A percentile compares a stretch with the other conserved stretches of the same genome.
Conservation (phyloP, 2,329 filamentous ascomycete species). For the Penicillium verrucosum region DNA sequence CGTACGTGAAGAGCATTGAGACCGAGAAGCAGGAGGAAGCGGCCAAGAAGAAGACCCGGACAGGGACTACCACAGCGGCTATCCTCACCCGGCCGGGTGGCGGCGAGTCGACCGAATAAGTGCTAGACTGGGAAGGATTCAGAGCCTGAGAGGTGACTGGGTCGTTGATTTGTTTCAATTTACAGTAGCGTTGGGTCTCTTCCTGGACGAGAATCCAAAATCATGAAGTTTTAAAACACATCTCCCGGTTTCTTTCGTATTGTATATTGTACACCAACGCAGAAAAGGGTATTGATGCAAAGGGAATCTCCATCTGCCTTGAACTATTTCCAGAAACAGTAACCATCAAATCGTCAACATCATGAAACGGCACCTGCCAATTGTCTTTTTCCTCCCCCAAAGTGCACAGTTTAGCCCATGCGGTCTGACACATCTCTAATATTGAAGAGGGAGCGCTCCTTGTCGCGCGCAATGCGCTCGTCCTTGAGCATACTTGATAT, state of each 20-base stretch:
- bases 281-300: constrained; percentile 19
- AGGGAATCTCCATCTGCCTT: constrained; percentile 7
- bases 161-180: constrained; percentile 22
- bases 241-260: constrained; percentile 5
- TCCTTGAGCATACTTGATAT: constrained; percentile 76
- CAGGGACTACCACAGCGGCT: constrained; percentile 53
- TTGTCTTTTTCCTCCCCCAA: background rate
- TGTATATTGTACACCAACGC: constrained; percentile 20
- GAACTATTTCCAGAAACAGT: constrained; percentile 6
- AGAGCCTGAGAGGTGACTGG: constrained; percentile 23
- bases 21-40: constrained; percentile 99
- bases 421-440: constrained; percentile 71
- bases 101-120: constrained; percentile 32
- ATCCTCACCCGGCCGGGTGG: constrained; percentile 64
- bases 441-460: constrained; percentile 68
- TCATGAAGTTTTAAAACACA: constrained; percentile 16
- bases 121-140: constrained; percentile 11
- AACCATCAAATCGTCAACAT: constrained; percentile 32
- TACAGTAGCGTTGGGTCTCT: constrained; percentile 26
- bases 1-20: constrained; percentile 98
- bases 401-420: constrained; percentile 57
- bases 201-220: constrained; percentile 23
- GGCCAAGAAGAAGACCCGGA: constrained; percentile 82
- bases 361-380: constrained; percentile 19
- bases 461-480: constrained; percentile 65